A percentile compares a stretch with the other conserved stretches of the same genome.
These are phyloP conservation scores for Blastobotrys aristatus DNA, from an alignment of 1,139 yeast genomes.

Conservation along the genomic window DNA sequence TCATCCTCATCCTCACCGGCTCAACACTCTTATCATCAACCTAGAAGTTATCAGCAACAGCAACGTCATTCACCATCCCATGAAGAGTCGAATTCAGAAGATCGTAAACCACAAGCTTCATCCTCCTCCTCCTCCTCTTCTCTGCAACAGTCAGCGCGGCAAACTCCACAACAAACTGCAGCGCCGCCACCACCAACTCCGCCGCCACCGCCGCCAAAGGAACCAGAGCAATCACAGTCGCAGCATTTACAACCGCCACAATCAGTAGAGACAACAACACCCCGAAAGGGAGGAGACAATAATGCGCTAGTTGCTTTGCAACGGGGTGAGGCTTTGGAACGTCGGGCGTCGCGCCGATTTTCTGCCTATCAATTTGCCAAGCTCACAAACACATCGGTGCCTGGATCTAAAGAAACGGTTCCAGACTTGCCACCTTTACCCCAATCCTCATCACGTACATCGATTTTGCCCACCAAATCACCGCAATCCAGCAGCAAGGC, in stretches of 20 bases:
- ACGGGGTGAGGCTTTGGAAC: conserved; percentile 71
- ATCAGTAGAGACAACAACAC: background rate
- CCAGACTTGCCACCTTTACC: conserved; percentile 32
- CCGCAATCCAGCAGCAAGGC: conserved; percentile 26
- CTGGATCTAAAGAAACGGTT: conserved; percentile 22
- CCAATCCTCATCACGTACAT: conserved; percentile 12
- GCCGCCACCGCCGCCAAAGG: background rate
- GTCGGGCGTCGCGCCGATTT: conserved; percentile 88
- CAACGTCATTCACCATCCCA: background rate
- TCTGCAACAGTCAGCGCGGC: background rate
- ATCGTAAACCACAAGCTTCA: too few relatives aligned
- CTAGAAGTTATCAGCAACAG: background rate
- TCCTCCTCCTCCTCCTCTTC: background rate
- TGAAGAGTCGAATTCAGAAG: too few relatives aligned
- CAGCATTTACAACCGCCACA: background rate
- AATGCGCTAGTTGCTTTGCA: conserved; percentile 68
- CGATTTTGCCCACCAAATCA: conserved; percentile 26
- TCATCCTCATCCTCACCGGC: background rate
- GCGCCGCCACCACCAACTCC: background rate
- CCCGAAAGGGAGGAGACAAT: conserved; percentile 2
- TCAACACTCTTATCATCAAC: conserved; percentile 10
- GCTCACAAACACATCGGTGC: conserved; percentile 44
- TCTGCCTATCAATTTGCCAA: conserved; percentile 92
- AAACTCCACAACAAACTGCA: background rate
- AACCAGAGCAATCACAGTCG: background rate